phyloP scores from a whole-genome alignment of 1,284 basidiomycete genomes.

The Moesziomyces aphidis region DNA sequence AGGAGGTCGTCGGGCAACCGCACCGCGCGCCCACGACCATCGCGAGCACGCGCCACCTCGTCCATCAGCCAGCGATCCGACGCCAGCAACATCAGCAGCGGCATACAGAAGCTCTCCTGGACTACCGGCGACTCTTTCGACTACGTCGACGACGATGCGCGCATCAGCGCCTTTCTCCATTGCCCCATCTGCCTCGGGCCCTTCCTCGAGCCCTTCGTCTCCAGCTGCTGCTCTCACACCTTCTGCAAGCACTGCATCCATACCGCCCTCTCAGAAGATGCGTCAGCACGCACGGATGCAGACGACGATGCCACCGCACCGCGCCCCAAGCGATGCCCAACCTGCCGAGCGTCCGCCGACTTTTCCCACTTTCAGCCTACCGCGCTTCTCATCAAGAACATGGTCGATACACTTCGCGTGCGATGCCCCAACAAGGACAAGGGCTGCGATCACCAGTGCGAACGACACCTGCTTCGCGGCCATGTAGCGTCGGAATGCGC shows the following conservation, averaged over 20 bases:
- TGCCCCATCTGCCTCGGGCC: constrained; percentile 52
- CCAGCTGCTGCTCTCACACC: constrained; percentile 48
- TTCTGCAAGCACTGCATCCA: constrained; percentile 55
- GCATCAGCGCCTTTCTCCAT: constrained; percentile 41
- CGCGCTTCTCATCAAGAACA: constrained; percentile 53
- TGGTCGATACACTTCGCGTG: constrained; percentile 56
- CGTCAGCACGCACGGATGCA: neutral
- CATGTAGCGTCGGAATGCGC: constrained; percentile 48
- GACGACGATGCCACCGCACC: constrained; percentile 1
- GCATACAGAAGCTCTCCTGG: constrained; percentile 29
- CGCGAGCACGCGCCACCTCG: constrained; percentile 25
- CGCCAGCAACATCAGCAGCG: constrained; percentile 37
- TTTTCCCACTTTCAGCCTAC: constrained; percentile 41
- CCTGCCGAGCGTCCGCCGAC: constrained; percentile 35
- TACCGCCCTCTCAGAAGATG: constrained; percentile 24
- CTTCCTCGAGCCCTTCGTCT: constrained; percentile 47
- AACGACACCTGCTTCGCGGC: constrained; percentile 36
- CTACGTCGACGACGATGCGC: constrained; percentile 34
- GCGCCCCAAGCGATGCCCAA: constrained; percentile 30
- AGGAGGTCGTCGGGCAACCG: constrained; percentile 29
- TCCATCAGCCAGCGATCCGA: constrained; percentile 46
- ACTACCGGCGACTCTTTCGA: constrained; percentile 40
- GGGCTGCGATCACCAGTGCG: constrained; percentile 47
- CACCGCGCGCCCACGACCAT: constrained; percentile 12
- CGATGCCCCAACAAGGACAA: constrained; percentile 47